phyloP scores from a whole-genome alignment of 192 early-diverging fungal genomes.

The Paraglomus occultum region DNA sequence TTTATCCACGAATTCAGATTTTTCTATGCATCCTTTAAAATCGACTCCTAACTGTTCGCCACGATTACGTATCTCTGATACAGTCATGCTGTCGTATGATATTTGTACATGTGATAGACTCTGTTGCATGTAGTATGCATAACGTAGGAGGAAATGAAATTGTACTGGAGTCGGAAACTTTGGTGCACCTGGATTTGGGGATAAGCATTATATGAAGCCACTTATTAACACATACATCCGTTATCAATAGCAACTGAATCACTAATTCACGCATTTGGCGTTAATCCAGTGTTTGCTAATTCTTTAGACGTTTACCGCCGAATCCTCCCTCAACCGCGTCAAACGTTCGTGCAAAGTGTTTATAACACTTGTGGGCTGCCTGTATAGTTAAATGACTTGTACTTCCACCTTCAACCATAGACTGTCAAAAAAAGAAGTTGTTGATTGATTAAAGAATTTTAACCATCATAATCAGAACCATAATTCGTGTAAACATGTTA shows the following conservation, averaged over 20 bases:
- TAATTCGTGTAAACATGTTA: too few species aligned
- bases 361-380: constrained; percentile 38
- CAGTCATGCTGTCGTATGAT: constrained; percentile 8
- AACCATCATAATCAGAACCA: too few species aligned
- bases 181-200: constrained; percentile 37
- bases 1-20: constrained; percentile 24
- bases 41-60: constrained; percentile 23
- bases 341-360: constrained; percentile 38
- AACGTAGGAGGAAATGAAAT: constrained; percentile 54
- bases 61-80: constrained; percentile 13
- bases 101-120: constrained; percentile 6
- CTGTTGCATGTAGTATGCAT: constrained; percentile 33
- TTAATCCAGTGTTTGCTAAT: too few species aligned
- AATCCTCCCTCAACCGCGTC: constrained; percentile 57
- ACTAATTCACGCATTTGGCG: too few species aligned
- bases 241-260: too few species aligned
- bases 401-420: constrained; percentile 3
- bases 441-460: too few species aligned
- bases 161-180: constrained; percentile 63
- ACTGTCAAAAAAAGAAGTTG: background rate
- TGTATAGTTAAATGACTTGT: constrained; percentile 15
- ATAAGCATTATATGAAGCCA: background rate
- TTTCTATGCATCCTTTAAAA: constrained; percentile 23
- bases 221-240: too few species aligned
- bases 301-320: constrained; percentile 26